Base-by-base conservation (phyloP, 106 monocot species). In the Ottelia alismoides region DNA sequence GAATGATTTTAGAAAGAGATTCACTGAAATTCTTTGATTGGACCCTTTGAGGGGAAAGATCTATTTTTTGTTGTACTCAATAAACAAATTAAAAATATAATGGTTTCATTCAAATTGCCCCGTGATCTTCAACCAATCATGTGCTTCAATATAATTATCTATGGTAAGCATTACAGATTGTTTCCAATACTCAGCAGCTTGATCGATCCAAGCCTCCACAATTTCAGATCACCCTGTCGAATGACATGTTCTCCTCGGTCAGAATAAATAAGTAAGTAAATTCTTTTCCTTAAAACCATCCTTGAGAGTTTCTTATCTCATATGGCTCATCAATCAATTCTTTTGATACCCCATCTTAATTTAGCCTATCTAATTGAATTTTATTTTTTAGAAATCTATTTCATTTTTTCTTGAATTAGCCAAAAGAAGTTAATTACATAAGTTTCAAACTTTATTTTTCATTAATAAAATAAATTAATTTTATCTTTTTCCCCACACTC, bases 151-250 rank as follows among this genome's bases (percentile, higher is more conserved):
- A 28, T 53, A 56, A 30, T 56, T 30, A 56, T 1, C 17, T 12
- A 20, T 28, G 31, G 56, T 56, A 56, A 56, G 56, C n/a, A 27
- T 4, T 56, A 25, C 31, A 31, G 28, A 14, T 56, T 56, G 1
- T 56, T 56, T 31, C 56, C 31, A 56, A 56, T 31, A 31, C 56
- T 31, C 56, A 2, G 6, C 56, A 56, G 56, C 56, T 56, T 56
- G 56, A 32, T 56, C 21, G 31, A 27, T 30, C 56, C 56, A 31
- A 56, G 31, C 30, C 56, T 31, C 28, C 1, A 31, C 56, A 56
- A 56, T 31, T 56, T 56, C 31, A 56, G 56, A 60, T 45, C 45
- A 46, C 19, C 59, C 11, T 60, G 25, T 60, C 43, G 43, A 59
- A 59, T 59, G 58, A 20, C 44, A 2, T 59, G 32, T 59, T 35